These are phyloP conservation scores for Veloboletus limbatus DNA, from an alignment of 1,284 basidiomycete species.

Conservation along the genomic window DNA sequence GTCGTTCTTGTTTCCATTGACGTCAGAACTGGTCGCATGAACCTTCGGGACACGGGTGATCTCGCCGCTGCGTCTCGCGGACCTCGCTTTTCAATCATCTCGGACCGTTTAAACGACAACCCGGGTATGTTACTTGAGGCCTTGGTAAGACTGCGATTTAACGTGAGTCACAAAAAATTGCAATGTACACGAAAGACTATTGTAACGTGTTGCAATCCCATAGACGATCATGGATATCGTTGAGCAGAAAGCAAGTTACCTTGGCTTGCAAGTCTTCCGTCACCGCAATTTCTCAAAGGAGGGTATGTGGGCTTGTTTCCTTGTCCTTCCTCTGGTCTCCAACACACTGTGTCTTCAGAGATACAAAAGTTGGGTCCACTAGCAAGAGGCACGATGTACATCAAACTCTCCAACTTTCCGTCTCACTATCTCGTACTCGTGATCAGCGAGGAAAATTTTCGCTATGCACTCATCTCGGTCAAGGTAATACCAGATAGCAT, in stretches of 20 bases:
- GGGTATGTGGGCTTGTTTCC: slow-evolving; percentile 39
- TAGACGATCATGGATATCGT: slow-evolving; percentile 73
- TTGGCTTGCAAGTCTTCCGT: slow-evolving; percentile 68
- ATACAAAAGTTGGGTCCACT: slow-evolving; percentile 58
- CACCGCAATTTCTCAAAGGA: slow-evolving; percentile 62
- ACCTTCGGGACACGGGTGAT: slow-evolving; percentile 70
- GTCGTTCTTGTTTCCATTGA: slow-evolving; percentile 70
- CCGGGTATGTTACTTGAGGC: slow-evolving; percentile 53
- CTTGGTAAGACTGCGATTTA: slow-evolving; percentile 52
- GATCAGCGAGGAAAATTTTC: slow-evolving; percentile 72
- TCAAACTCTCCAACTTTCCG: slow-evolving; percentile 67
- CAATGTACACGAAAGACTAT: not conserved
- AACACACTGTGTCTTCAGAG: slow-evolving; percentile 41
- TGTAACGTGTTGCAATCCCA: not conserved
- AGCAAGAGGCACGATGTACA: slow-evolving; percentile 58
- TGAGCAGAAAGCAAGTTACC: slow-evolving; percentile 73
- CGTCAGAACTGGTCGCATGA: slow-evolving; percentile 66
- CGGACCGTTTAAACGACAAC: slow-evolving; percentile 61
- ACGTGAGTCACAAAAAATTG: slow-evolving; percentile 40
- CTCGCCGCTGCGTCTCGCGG: slow-evolving; percentile 69
- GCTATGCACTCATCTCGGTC: slow-evolving; percentile 71
- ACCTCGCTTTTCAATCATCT: slow-evolving; percentile 52
- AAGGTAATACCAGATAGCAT: slow-evolving; percentile 49
- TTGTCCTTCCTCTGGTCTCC: not conserved
- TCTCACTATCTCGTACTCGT: slow-evolving; percentile 74